Evolutionary conservation across 805 yeast genomes (phyloP).

Genomic region (Candida methanosorbosa): DNA sequence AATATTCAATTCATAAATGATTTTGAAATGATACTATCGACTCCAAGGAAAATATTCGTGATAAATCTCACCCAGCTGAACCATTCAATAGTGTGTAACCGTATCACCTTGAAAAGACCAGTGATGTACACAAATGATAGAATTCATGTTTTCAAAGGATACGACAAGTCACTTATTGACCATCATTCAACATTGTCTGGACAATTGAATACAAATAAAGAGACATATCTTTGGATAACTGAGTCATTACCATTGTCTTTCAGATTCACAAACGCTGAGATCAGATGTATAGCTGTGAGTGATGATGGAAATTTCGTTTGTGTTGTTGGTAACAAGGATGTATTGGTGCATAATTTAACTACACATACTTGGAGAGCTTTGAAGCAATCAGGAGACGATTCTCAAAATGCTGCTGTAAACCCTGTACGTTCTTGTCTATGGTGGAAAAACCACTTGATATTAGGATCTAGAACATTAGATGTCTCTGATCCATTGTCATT

Average conservation of each 20-base stretch:
- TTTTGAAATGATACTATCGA: conserved; percentile 24
- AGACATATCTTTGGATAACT: conserved; percentile 37
- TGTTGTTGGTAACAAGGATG: conserved; percentile 39
- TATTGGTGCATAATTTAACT: conserved; percentile 30
- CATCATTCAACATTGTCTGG: conserved; percentile 17
- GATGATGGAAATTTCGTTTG: conserved; percentile 42
- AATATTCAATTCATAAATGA: conserved; percentile 16
- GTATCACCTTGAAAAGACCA: conserved; percentile 27
- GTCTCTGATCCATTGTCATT: not conserved
- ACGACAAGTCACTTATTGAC: conserved; percentile 32
- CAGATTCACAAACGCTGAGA: conserved; percentile 33
- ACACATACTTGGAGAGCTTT: conserved; percentile 40
- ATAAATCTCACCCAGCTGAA: conserved; percentile 17
- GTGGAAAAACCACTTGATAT: conserved; percentile 24
- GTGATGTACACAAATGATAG: conserved; percentile 30
- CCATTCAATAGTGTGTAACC: conserved; percentile 13
- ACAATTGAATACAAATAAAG: conserved; percentile 20
- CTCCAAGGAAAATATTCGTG: conserved; percentile 20
- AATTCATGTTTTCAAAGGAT: conserved; percentile 36
- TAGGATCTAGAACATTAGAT: conserved; percentile 17
- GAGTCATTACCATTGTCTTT: conserved; percentile 37
- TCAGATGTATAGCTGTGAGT: conserved; percentile 32
- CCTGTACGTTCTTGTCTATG: conserved; percentile 27
- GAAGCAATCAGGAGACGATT: conserved; percentile 23
- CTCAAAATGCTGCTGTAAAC: conserved; percentile 22